Percentiles rank a stretch among this genome's conserved stretches.
These are phyloP conservation scores for Quercus variabilis DNA, from an alignment of 306 rosid species.

Conservation along the genomic window DNA sequence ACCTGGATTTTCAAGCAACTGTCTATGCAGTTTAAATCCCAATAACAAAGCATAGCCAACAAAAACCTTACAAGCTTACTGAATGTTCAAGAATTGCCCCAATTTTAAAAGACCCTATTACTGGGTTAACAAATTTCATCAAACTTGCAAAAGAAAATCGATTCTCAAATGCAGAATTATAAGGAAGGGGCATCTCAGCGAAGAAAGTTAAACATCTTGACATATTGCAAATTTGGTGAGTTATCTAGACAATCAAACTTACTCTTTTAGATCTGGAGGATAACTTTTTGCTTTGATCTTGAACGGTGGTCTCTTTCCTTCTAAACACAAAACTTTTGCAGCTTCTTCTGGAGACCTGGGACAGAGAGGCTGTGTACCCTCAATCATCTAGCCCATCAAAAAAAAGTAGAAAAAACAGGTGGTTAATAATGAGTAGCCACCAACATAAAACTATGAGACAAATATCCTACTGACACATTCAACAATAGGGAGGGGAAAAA, in stretches of 20 bases:
- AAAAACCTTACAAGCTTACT: neutral
- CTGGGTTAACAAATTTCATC: neutral
- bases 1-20: neutral
- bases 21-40: neutral
- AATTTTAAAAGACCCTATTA: neutral
- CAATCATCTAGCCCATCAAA: slow-evolving; percentile 64
- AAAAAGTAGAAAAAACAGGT: neutral
- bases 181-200: neutral
- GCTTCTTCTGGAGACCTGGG: slow-evolving; percentile 73
- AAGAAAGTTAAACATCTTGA: slow-evolving; percentile 29
- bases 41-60: neutral
- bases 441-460: neutral
- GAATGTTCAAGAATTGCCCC: neutral
- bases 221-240: slow-evolving; percentile 12
- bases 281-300: slow-evolving; percentile 74
- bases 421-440: neutral
- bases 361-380: slow-evolving; percentile 74
- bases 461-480: neutral
- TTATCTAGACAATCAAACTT: slow-evolving; percentile 31
- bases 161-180: neutral
- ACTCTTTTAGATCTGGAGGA: slow-evolving; percentile 94
- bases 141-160: neutral
- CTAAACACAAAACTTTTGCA: slow-evolving; percentile 57
- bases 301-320: slow-evolving; percentile 74
- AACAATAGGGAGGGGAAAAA: neutral